Evolutionary conservation across 2,329 filamentous ascomycete species (phyloP).

Genomic region (Didymella pomorum): DNA sequence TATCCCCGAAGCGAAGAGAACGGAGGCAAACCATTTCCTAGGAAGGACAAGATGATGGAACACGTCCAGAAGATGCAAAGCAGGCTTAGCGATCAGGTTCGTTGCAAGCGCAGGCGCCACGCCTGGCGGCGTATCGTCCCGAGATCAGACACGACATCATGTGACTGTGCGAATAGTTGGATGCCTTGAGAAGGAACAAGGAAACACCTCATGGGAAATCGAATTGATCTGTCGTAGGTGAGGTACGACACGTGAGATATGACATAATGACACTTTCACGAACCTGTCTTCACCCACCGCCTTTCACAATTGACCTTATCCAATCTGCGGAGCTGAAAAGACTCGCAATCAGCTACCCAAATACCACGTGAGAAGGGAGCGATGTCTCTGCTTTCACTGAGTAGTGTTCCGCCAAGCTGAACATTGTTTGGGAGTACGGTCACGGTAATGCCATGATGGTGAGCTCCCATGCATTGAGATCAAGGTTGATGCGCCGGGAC

Average conservation of each 20-base stretch:
- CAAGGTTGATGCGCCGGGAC: conserved; percentile 50
- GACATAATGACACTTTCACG: no score
- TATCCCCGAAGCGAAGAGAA: neutral
- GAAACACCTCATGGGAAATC: no score
- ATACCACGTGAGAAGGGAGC: conserved; percentile 28
- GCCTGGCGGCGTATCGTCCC: no score
- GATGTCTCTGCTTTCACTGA: conserved; percentile 32
- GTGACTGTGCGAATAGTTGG: no score
- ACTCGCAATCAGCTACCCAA: conserved; percentile 31
- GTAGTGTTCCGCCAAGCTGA: conserved; percentile 31
- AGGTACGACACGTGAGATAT: no score
- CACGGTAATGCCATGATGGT: conserved; percentile 23
- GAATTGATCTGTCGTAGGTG: no score
- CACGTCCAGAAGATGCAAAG: neutral
- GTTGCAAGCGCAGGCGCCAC: no score
- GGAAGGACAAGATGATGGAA: neutral
- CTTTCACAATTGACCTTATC: no score
- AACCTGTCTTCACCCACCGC: no score
- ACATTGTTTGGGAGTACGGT: conserved; percentile 22
- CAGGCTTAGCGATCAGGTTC: no score
- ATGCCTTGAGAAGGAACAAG: no score
- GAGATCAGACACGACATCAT: no score
- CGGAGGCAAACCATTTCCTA: neutral
- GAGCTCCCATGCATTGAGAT: conserved; percentile 50
- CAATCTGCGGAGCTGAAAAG: conserved; percentile 46